A percentile compares a stretch with the other conserved stretches of the same genome.
phyloP scores from a whole-genome alignment of 306 rosid genomes.

The Coriaria nepalensis region DNA sequence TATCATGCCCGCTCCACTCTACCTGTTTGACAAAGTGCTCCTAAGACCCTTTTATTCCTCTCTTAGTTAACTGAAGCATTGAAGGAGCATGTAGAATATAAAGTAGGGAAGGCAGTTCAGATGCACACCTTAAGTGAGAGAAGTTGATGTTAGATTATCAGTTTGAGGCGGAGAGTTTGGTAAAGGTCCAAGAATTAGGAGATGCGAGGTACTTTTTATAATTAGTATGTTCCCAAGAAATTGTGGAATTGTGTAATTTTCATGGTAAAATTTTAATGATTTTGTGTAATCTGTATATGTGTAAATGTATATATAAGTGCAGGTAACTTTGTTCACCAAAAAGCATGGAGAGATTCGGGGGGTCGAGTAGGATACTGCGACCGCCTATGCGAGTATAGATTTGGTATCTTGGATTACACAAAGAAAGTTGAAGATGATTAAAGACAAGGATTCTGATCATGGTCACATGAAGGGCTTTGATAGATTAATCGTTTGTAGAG shows the following conservation, averaged over 20 bases:
- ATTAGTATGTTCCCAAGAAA: too few relatives aligned
- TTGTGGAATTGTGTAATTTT: too few relatives aligned
- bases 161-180: slow-evolving; percentile 87
- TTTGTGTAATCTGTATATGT: too few relatives aligned
- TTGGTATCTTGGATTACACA: slow-evolving; percentile 77
- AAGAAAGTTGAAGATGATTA: slow-evolving; percentile 86
- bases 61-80: slow-evolving; percentile 56
- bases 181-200: slow-evolving; percentile 58
- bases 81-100: slow-evolving; percentile 76
- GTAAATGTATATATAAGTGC: slow-evolving; percentile 2
- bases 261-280: too few relatives aligned
- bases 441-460: slow-evolving; percentile 78
- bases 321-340: slow-evolving; percentile 78
- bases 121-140: slow-evolving; percentile 81
- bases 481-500: too few relatives aligned
- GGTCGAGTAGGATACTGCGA: slow-evolving; percentile 75
- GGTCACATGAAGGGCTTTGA: slow-evolving; percentile 91
- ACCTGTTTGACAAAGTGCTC: too few relatives aligned
- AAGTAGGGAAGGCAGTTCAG: slow-evolving; percentile 70
- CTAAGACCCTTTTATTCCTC: too few relatives aligned
- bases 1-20: too few relatives aligned
- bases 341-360: slow-evolving; percentile 87
- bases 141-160: slow-evolving; percentile 82
- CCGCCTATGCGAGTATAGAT: slow-evolving; percentile 70
- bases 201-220: slow-evolving; percentile 64